Percentiles rank a stretch among this genome's conserved stretches.
Evolutionary conservation across 2,329 filamentous ascomycete species (phyloP).

Genomic region (Talaromyces sp.): DNA sequence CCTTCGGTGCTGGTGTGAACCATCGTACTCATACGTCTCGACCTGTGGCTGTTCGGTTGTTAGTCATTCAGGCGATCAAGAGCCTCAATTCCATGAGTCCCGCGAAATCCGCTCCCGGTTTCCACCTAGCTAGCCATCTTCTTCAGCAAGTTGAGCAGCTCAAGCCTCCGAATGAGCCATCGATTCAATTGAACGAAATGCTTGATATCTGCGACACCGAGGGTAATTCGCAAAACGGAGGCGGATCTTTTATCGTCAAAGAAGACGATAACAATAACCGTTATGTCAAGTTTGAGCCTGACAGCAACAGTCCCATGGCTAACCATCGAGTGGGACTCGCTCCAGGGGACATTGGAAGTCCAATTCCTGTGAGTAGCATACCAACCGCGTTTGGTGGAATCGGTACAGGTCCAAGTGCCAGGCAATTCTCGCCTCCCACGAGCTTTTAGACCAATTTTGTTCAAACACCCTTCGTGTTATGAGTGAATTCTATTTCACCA

Average conservation of each 20-base stretch:
- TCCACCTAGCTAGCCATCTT: constrained; percentile 62
- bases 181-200: constrained; percentile 62
- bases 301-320: constrained; percentile 42
- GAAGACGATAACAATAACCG: constrained; percentile 41
- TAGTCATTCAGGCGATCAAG: constrained; percentile 75
- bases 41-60: constrained; percentile 63
- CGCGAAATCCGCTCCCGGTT: constrained; percentile 52
- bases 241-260: constrained; percentile 74
- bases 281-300: constrained; percentile 48
- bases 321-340: constrained; percentile 37
- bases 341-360: constrained; percentile 67
- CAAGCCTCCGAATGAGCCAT: constrained; percentile 52
- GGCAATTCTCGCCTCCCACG: constrained; percentile 34
- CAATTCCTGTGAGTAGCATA: constrained; percentile 45
- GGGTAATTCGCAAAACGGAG: constrained; percentile 78
- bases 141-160: constrained; percentile 61
- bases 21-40: constrained; percentile 55
- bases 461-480: not conserved
- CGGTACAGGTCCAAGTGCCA: constrained; percentile 26
- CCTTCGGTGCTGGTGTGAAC: constrained; percentile 45
- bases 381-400: constrained; percentile 32
- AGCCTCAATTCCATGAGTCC: constrained; percentile 44
- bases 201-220: constrained; percentile 85
- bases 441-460: constrained; percentile 10
- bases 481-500: constrained; percentile 1